Evolutionary conservation across 495 filamentous ascomycete species (phyloP), one percentile per base, ranked within the genome.

Genomic region (Articulospora tetracladia): DNA sequence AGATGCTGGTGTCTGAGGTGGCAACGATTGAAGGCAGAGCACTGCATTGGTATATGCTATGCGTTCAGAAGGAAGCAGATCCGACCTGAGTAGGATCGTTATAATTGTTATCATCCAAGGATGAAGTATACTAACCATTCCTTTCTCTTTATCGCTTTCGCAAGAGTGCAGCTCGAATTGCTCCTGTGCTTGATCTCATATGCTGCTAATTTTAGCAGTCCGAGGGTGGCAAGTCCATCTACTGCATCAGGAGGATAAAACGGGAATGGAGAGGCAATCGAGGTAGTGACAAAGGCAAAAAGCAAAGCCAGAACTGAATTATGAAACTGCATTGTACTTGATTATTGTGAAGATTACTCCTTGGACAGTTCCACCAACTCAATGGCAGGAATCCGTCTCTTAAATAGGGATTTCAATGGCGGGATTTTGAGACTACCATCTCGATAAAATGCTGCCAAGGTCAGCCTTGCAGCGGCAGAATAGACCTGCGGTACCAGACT

Each of bases 11-110:
- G 77, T 80, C 19, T 41, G 19, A 0, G 83, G 62, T 0, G 86
- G 81, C 62, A 77, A 66, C 10, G 56, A 61, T 61, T 82, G 77
- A 4, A 92, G 66, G 64, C 89, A 92, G 51, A 81, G 75, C 24
- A 91, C 81, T 1, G 89, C 84, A 25, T 79, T 69, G 59, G 85
- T 86, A 62, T 87, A 91, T 13, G 70, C 69, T 39, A 74, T 82
- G 66, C 79, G 80, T 68, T 90, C 76, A 0, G 53, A 22, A 4
- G 58, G 58, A 13, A 66, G 65, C 7, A 88, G 71, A 6, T 77
- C 68, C 47, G 74, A 75, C 83, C 85, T 86, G 32, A 34, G 50
- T n/a, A 55, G 13, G 25, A 26, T 46, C 15, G 15, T 4, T 6
- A 11, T 10, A 23, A 47, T 2, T n/a, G 8, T 6, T 27, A 7